Evolutionary conservation across 345 rosid genomes (phyloP), one percentile per base, ranked within the genome.

Genomic region (Populus pruinosa): DNA sequence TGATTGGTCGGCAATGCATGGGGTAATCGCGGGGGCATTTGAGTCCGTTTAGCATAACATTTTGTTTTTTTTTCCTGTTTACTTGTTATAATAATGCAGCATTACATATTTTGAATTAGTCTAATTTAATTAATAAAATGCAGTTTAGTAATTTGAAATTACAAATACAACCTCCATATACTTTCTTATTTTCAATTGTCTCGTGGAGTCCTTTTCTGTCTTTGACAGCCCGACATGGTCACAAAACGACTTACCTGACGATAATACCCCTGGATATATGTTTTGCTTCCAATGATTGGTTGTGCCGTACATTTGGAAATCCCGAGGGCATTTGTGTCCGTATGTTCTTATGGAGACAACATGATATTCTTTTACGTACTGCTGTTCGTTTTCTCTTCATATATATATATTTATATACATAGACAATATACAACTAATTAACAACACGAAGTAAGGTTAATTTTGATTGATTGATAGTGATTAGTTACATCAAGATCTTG

Each of bases 21-120:
- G 69, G 80, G 82, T 67, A 83, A 88, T 88, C 87, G 88, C 90
- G 87, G 87, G 87, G 90, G 84, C 78, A 78, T 77, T 87, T 63
- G 72, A 71, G 85, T 85, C 85, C 73, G 80, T 80, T 2, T 43
- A 2, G 47, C 12, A 43, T 2, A 43, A 13, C 47, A 10, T 43
- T 43, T 43, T 43, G 14, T 41, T 27, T 27, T 20, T 7, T 80
- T 63, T 71, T 62, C 53, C 49, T 65, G 76, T 53, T 74, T 70
- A 63, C 39, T 78, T 73, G 47, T 66, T 41, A 41, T 41, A 41
- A 70, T 47, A 14, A 14, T 47, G 18, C 53, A 0, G 53, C 6
- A 14, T 47, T 14, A 47, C 53, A 14, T 47, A 4, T 16, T 14
- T 47, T 1, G 18, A 47, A 43, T 0, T 2, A 11, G 47, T 43